Evolutionary conservation across 768 basidiomycete species (phyloP), one percentile per base, ranked within the genome.

Genomic region (Naganishia randhawae): DNA sequence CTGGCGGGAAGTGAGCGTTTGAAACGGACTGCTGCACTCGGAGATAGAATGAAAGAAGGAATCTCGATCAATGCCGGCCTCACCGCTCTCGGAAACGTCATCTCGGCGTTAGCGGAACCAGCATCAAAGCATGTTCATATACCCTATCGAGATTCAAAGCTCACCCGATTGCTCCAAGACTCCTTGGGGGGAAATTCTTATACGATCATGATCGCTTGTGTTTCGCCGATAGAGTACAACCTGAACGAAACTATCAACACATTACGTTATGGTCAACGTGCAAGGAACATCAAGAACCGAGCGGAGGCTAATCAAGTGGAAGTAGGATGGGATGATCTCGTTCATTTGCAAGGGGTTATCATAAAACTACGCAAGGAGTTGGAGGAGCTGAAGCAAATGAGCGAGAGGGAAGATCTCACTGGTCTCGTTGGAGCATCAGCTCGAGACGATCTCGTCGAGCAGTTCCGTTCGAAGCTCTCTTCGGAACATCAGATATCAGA

Each of bases 181-280:
- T 95, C 92, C 11, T 85, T 99, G 13, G 96, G 96, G 41, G 96
- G 96, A 51, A 99, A 98, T 81, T 89, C 95, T 0, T 90, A 95
- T 74, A 98, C 96, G 13, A 87, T 97, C 73, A 99, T 99, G 96
- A 92, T 99, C 71, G 96, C 96, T 19, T 99, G 95, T 78, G 91
- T 96, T 70, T 94, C 92, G 73, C 89, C 92, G 16, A 91, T 92
- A 0, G 96, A 99, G 80, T 95, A 87, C 87, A 99, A 99, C 79
- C 85, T 89, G 2, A 87, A 84, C 69, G 96, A 99, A 81, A 99
- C 96, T 0, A 84, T 97, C 51, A 79, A 76, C 53, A 81, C 80
- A 11, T 74, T 98, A 78, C 96, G 96, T 80, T 99, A 98, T 76
- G 96, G 95, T 37, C 94, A 96, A 73, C 89, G 96, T 41, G 96